These are phyloP conservation scores for Claviceps monticola DNA, from an alignment of 2,329 filamentous ascomycete species.

Conservation along the genomic window DNA sequence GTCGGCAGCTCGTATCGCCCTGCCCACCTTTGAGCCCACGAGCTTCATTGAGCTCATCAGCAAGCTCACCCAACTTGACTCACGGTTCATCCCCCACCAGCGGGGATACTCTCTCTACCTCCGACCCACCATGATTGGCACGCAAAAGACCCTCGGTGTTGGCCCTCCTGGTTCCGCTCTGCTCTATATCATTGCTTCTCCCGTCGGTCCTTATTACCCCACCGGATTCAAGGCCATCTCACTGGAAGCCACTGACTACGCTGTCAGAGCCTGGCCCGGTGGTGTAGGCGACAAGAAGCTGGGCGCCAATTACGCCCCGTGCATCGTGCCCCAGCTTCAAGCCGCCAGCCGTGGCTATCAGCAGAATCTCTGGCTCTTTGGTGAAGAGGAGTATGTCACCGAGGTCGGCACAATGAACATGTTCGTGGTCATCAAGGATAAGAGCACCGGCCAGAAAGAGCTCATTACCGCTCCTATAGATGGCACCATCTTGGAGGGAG, in stretches of 20 bases:
- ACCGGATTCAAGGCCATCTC: slow-evolving; percentile 97
- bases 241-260: slow-evolving; percentile 91
- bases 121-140: slow-evolving; percentile 93
- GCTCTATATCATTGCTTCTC: slow-evolving; percentile 88
- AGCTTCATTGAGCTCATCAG: slow-evolving; percentile 70
- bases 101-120: slow-evolving; percentile 92
- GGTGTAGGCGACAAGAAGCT: slow-evolving; percentile 98
- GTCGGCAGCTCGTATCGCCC: slow-evolving; percentile 78
- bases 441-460: slow-evolving; percentile 80
- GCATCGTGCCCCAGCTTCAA: slow-evolving; percentile 89
- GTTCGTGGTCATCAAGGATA: slow-evolving; percentile 75
- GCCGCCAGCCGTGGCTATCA: slow-evolving; percentile 87
- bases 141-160: slow-evolving; percentile 85
- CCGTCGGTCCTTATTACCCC: slow-evolving; percentile 94
- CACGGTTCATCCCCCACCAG: slow-evolving; percentile 76
- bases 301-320: slow-evolving; percentile 97
- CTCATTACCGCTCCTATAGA: slow-evolving; percentile 90
- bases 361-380: slow-evolving; percentile 97
- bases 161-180: slow-evolving; percentile 83
- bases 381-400: slow-evolving; percentile 87
- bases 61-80: slow-evolving; percentile 65
- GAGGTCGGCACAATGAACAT: slow-evolving; percentile 99
- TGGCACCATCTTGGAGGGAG: slow-evolving; percentile 90
- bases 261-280: slow-evolving; percentile 92
- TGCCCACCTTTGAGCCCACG: slow-evolving; percentile 69